phyloP scores from a whole-genome alignment of 129 eudicot genomes.

The Arctium lappa region DNA sequence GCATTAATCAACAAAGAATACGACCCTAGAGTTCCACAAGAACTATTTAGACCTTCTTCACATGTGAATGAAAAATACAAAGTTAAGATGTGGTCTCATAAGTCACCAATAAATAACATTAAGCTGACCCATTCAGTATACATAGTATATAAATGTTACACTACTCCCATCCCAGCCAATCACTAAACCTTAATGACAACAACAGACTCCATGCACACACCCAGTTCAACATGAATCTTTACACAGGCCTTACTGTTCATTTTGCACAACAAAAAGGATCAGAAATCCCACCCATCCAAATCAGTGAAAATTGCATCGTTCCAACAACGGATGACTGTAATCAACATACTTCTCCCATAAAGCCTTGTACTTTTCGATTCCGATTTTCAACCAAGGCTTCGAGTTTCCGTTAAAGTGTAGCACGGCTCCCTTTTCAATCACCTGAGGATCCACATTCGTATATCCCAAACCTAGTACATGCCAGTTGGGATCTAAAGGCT shows the following conservation, averaged over 20 bases:
- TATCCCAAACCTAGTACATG: slow-evolving; percentile 66
- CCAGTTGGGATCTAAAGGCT: slow-evolving; percentile 54
- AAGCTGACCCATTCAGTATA: slow-evolving; percentile 13
- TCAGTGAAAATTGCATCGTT: slow-evolving; percentile 46
- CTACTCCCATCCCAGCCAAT: slow-evolving; percentile 4
- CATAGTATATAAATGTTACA: slow-evolving; percentile 11
- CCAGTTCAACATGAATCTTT: neutral
- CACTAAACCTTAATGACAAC: slow-evolving; percentile 5
- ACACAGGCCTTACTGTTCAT: neutral
- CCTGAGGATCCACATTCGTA: slow-evolving; percentile 36
- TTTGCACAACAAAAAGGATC: slow-evolving; percentile 17
- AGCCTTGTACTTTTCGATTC: slow-evolving; percentile 45
- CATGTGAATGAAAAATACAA: neutral
- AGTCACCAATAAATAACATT: slow-evolving; percentile 15
- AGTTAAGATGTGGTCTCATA: slow-evolving; percentile 1
- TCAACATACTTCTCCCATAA: slow-evolving; percentile 57
- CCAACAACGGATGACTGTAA: slow-evolving; percentile 41
- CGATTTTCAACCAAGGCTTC: slow-evolving; percentile 62
- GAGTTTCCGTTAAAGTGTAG: slow-evolving; percentile 55
- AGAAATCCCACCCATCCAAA: neutral
- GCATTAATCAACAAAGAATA: slow-evolving; percentile 6
- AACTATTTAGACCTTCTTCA: neutral
- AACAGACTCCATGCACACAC: slow-evolving; percentile 15
- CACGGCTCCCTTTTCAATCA: slow-evolving; percentile 54
- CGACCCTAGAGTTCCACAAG: neutral